Base-by-base conservation (phyloP, 2,329 filamentous ascomycete genomes). In the Ceratocystis smalleyi region DNA sequence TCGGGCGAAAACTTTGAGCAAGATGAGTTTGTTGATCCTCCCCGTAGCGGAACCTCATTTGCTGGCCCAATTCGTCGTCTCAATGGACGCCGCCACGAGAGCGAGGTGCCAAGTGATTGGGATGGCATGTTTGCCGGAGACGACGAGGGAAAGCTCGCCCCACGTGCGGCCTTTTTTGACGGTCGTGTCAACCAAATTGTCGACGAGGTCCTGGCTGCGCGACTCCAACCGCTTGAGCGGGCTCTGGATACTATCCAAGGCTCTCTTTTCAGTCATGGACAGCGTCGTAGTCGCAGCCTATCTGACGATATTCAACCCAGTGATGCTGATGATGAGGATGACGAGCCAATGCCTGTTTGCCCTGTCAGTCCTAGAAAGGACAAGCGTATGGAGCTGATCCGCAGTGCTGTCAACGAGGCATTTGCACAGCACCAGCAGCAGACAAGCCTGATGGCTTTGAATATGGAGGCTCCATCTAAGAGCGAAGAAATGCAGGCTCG, bases 281-380 rank as follows among this genome's bases (percentile, higher is more conserved):
- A 81, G 35, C 80, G 80, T 49, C 80, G 81, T 30, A 78, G 82
- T 68, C 83, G 84, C 69, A 89, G 85, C 72, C 74, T 83, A 49
- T 91, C 88, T 59, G 83, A 79, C n/a, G 87, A 90, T 35, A 71
- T 81, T 2, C 79, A 83, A 59, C 85, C 95, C 66, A 96, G 92
- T 72, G 94, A 97, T 75, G 92, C 94, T 10, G 92, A 97, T 72
- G 91, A 96, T 67, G 91, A 96, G 71, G 91, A 95, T 68, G 91
- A 96, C 24, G 88, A 86, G 65, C 81, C 83, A 64, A 67, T 76
- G 66, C 75, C 79, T 67, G 79, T 83, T 71, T 85, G 89, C 62
- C 87, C 88, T 5, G 80, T 85, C 69, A 96, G 91, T 69, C 89
- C 91, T 19, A 82, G 83, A 65, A 82, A 86, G 67, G 90, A 95